Conservation (phyloP, 1,284 basidiomycete genomes). For the Kwoniella shivajii region DNA sequence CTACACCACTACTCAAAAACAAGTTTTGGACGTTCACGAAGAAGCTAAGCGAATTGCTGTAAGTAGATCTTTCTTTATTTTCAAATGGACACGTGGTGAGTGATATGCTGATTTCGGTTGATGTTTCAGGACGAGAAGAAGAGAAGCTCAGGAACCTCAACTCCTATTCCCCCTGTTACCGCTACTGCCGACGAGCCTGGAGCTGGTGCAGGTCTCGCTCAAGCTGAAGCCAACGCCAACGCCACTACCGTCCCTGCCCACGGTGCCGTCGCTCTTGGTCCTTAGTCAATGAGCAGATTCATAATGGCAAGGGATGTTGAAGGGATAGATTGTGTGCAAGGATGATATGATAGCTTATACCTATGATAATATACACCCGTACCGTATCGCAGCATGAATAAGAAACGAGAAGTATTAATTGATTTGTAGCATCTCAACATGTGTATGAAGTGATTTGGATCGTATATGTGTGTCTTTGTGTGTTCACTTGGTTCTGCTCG, state of each 20-base stretch:
- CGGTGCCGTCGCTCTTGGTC: constrained; percentile 7
- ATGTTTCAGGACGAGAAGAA: constrained; percentile 47
- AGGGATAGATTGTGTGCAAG: neutral
- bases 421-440: too few relatives aligned
- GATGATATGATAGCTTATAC: constrained; percentile 3
- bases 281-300: neutral
- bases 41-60: constrained; percentile 58
- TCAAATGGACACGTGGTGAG: too few relatives aligned
- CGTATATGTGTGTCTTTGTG: too few relatives aligned
- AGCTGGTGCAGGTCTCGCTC: constrained; percentile 10
- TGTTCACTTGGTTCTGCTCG: too few relatives aligned
- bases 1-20: constrained; percentile 72
- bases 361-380: neutral
- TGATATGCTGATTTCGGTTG: neutral
- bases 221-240: constrained; percentile 2
- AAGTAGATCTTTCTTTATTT: constrained; percentile 22
- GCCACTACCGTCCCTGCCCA: constrained; percentile 7
- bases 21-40: constrained; percentile 62
- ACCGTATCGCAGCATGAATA: too few relatives aligned
- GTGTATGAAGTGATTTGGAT: too few relatives aligned
- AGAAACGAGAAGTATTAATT: too few relatives aligned
- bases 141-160: constrained; percentile 18
- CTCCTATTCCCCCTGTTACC: constrained; percentile 13
- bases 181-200: constrained; percentile 23
- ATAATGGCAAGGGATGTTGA: neutral